Conservation (phyloP, 2,329 filamentous ascomycete genomes). For the Penicillium expansum region DNA sequence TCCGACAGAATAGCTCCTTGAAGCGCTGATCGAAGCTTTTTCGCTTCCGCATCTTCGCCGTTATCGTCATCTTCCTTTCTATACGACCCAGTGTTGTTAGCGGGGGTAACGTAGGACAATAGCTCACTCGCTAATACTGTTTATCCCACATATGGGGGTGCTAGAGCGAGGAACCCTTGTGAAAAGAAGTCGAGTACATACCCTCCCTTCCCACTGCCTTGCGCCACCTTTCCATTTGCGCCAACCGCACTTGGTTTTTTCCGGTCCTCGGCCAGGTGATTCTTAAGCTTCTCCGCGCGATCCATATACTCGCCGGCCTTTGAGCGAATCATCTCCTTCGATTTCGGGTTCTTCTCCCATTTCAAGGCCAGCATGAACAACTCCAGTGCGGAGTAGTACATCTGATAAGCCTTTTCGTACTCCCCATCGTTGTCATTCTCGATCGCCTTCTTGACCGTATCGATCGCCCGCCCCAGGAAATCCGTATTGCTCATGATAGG, state of each 20-base stretch:
- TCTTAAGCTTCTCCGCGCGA: slow-evolving; percentile 95
- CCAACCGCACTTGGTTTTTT: slow-evolving; percentile 53
- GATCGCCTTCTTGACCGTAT: slow-evolving; percentile 95
- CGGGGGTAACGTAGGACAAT: neutral
- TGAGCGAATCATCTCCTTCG: slow-evolving; percentile 94
- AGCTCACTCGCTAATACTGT: neutral
- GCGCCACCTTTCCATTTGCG: slow-evolving; percentile 51
- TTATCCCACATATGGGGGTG: neutral
- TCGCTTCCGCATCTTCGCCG: slow-evolving; percentile 77
- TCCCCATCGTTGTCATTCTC: slow-evolving; percentile 92
- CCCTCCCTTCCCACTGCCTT: slow-evolving; percentile 56
- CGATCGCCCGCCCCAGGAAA: slow-evolving; percentile 94
- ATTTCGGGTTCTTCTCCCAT: slow-evolving; percentile 98
- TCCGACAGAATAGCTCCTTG: slow-evolving; percentile 91
- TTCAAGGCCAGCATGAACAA: slow-evolving; percentile 98
- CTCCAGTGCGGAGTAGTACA: slow-evolving; percentile 93
- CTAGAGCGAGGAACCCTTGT: neutral
- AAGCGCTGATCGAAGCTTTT: slow-evolving; percentile 89
- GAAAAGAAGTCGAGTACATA: slow-evolving; percentile 31
- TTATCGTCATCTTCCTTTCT: slow-evolving; percentile 61
- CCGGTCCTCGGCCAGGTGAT: slow-evolving; percentile 66
- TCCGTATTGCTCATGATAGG: slow-evolving; percentile 86
- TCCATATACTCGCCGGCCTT: slow-evolving; percentile 98
- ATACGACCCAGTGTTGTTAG: slow-evolving; percentile 10
- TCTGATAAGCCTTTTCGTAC: slow-evolving; percentile 94